A percentile compares a stretch with the other conserved stretches of the same genome.
These are phyloP conservation scores for Phycomyces blakesleeanus DNA, from an alignment of 192 early-diverging fungal genomes.

Conservation along the genomic window DNA sequence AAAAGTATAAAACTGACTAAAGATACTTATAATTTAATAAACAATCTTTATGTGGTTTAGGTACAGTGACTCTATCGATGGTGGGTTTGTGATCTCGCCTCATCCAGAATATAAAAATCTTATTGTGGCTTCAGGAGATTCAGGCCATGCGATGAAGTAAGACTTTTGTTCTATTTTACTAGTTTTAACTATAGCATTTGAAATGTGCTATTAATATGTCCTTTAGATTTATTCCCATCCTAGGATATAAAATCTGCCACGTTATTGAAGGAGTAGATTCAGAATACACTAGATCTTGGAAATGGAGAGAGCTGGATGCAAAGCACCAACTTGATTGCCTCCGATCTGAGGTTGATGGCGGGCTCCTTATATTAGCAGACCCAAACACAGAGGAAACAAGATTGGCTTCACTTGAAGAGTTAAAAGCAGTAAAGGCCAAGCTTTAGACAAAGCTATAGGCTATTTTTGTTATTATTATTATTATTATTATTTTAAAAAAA, in stretches of 20 bases:
- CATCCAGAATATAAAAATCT: constrained; percentile 39
- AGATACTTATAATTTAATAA: neutral
- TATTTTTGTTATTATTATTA: too few relatives aligned
- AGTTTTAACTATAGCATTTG: too few relatives aligned
- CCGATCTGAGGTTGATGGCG: too few relatives aligned
- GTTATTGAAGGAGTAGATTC: constrained; percentile 36
- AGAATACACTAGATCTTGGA: constrained; percentile 27
- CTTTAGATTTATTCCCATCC: constrained; percentile 42
- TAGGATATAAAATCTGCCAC: constrained; percentile 47
- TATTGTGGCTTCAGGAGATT: constrained; percentile 54
- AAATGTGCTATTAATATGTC: neutral
- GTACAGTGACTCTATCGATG: constrained; percentile 54
- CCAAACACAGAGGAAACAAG: too few relatives aligned
- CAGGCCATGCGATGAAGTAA: constrained; percentile 59
- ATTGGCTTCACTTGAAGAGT: too few relatives aligned
- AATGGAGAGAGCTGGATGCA: constrained; percentile 7
- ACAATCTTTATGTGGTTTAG: constrained; percentile 1
- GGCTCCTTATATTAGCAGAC: too few relatives aligned
- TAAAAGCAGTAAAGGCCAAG: too few relatives aligned
- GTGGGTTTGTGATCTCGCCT: constrained; percentile 44
- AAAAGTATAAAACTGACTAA: too few relatives aligned
- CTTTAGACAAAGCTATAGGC: too few relatives aligned
- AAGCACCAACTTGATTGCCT: too few relatives aligned
- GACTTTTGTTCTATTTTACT: neutral
- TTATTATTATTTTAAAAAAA: too few relatives aligned